Conservation (phyloP, 148 eudicot species). For the Chenopodium quinoa region DNA sequence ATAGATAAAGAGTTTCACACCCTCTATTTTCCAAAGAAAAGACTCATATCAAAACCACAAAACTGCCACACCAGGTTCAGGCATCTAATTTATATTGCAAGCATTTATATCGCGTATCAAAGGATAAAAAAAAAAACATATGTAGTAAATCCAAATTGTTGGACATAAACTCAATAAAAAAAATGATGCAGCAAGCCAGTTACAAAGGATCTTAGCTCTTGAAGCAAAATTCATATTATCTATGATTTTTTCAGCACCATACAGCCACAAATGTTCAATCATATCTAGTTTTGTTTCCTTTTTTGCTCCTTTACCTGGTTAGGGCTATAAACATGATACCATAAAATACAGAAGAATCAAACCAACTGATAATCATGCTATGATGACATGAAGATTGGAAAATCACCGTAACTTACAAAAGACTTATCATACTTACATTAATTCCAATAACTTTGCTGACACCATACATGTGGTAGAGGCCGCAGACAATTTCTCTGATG, state of each 20-base stretch:
- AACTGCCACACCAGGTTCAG: neutral
- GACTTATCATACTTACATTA: conserved; percentile 47
- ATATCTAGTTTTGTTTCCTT: neutral
- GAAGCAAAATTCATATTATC: neutral
- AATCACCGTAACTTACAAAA: neutral
- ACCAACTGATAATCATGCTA: neutral
- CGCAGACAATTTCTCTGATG: conserved; percentile 78
- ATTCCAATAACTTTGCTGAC: conserved; percentile 75
- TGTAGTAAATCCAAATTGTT: neutral
- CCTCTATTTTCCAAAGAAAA: neutral
- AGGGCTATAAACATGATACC: neutral
- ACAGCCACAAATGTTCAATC: neutral
- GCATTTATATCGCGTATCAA: neutral
- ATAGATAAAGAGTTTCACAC: neutral
- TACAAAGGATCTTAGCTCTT: neutral
- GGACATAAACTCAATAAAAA: neutral
- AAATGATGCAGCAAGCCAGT: too few species aligned
- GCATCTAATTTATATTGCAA: neutral
- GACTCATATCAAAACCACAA: neutral
- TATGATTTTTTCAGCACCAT: neutral
- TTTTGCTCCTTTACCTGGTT: neutral
- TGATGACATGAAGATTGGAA: neutral
- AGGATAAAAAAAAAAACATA: neutral
- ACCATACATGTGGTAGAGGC: conserved; percentile 80
- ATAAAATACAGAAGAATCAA: neutral